phyloP scores from a whole-genome alignment of 495 filamentous ascomycete genomes.

The Aspergillus avenaceus region DNA sequence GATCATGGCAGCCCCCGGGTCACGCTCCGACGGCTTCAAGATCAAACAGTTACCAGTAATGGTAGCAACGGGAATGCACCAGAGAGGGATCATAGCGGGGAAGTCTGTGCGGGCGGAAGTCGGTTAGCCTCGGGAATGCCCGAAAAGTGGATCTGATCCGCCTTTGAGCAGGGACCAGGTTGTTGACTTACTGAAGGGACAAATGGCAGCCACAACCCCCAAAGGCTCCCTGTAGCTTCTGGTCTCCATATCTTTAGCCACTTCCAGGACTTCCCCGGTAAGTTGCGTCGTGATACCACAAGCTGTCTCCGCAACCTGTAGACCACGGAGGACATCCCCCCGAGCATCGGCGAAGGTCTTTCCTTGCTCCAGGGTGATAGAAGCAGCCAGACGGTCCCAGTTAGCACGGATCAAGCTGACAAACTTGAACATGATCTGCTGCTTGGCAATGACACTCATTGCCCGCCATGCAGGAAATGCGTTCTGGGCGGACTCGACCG shows the following conservation, averaged over 20 bases:
- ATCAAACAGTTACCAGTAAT: slow-evolving; percentile 92
- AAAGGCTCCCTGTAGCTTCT: slow-evolving; percentile 87
- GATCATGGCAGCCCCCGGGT: slow-evolving; percentile 98
- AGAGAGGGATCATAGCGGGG: slow-evolving; percentile 98
- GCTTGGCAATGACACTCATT: slow-evolving; percentile 77
- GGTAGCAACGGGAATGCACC: slow-evolving; percentile 93
- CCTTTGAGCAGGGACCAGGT: not conserved
- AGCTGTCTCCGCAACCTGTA: slow-evolving; percentile 96
- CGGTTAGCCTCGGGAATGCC: slow-evolving; percentile 10
- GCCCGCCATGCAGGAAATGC: slow-evolving; percentile 86
- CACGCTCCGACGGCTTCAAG: slow-evolving; percentile 95
- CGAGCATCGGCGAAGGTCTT: slow-evolving; percentile 90
- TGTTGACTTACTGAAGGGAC: slow-evolving; percentile 80
- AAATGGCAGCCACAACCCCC: slow-evolving; percentile 94
- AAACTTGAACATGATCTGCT: slow-evolving; percentile 98
- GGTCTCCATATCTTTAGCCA: slow-evolving; percentile 99
- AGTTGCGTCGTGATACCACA: slow-evolving; percentile 93
- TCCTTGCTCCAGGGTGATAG: slow-evolving; percentile 96
- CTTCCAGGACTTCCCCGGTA: slow-evolving; percentile 91
- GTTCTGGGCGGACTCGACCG: slow-evolving; percentile 80
- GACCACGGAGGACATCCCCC: slow-evolving; percentile 89
- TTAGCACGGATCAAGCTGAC: slow-evolving; percentile 84
- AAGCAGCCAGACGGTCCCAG: slow-evolving; percentile 93
- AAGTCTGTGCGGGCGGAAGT: slow-evolving; percentile 61
- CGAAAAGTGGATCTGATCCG: not conserved